phyloP scores from a whole-genome alignment of 2,329 filamentous ascomycete genomes.

The Xylariaceae sp. region DNA sequence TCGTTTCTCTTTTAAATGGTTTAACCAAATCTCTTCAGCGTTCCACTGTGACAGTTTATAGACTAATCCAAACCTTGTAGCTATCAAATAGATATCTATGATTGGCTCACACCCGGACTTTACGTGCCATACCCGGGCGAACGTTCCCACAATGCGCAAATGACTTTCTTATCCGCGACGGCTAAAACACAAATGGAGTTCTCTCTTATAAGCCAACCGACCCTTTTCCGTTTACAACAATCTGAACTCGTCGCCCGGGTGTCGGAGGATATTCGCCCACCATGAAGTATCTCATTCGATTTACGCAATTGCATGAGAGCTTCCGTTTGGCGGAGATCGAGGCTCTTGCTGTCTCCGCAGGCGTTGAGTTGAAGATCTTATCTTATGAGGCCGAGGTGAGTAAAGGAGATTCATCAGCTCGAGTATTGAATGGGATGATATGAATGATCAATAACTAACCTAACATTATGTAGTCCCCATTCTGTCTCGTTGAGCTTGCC shows the following conservation, averaged over 20 bases:
- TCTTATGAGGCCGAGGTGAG: constrained; percentile 69
- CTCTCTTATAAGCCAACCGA: constrained; percentile 7
- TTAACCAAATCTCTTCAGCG: neutral
- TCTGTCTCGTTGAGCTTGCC: constrained; percentile 69
- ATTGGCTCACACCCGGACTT: constrained; percentile 21
- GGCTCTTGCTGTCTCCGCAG: constrained; percentile 66
- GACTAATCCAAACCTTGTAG: constrained; percentile 5
- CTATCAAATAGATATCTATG: constrained; percentile 13
- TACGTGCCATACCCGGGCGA: constrained; percentile 18
- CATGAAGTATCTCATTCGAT: constrained; percentile 81
- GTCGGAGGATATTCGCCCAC: neutral
- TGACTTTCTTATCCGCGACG: constrained; percentile 9
- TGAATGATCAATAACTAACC: constrained; percentile 1
- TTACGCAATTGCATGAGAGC: constrained; percentile 84
- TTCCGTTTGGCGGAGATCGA: constrained; percentile 82
- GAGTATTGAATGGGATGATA: neutral
- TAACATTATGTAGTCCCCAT: constrained; percentile 62
- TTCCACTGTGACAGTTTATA: neutral
- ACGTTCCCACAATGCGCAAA: constrained; percentile 8
- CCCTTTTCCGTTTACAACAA: constrained; percentile 5
- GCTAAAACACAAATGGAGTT: constrained; percentile 21
- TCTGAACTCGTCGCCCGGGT: neutral
- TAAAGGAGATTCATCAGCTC: constrained; percentile 11
- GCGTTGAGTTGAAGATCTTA: constrained; percentile 65
- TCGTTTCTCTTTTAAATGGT: neutral